Evolutionary conservation across 331 rosid species (phyloP).

Genomic region (Phaseolus coccineus): DNA sequence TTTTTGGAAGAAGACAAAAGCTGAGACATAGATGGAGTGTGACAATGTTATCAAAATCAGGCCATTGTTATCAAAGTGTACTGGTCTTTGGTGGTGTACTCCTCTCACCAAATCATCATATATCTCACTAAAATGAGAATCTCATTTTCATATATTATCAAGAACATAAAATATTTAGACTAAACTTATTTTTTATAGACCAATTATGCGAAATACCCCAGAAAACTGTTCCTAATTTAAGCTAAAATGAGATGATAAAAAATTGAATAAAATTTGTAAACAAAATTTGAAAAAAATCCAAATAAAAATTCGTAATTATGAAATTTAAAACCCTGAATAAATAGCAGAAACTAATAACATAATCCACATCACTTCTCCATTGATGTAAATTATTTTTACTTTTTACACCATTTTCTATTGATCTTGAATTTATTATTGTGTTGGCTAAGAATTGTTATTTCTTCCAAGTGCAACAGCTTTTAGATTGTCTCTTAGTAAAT

Average conservation of each 20-base stretch:
- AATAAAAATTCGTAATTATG: not conserved
- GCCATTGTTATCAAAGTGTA: not conserved
- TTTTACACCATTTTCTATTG: slow-evolving; percentile 12
- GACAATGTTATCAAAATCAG: not conserved
- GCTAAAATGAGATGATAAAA: not conserved
- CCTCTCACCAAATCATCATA: not conserved
- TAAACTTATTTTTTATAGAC: not conserved
- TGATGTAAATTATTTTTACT: slow-evolving; percentile 30
- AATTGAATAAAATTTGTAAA: not conserved
- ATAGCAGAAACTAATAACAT: not conserved
- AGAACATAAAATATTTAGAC: not conserved
- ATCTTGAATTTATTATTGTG: slow-evolving; percentile 22
- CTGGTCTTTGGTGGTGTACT: not conserved
- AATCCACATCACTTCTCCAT: not conserved
- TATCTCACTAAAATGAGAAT: not conserved
- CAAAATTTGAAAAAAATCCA: not conserved
- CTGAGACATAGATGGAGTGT: not conserved
- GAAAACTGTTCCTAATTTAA: not conserved
- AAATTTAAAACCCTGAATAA: not conserved
- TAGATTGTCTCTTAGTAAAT: slow-evolving; percentile 12
- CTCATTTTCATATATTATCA: not conserved
- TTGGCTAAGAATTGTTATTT: slow-evolving; percentile 33
- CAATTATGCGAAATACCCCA: not conserved
- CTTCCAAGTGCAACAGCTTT: slow-evolving; percentile 17
- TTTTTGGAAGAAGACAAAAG: not conserved